These are phyloP conservation scores for Apiospora pterosperma DNA, from an alignment of 2,329 filamentous ascomycete genomes.

Conservation along the genomic window DNA sequence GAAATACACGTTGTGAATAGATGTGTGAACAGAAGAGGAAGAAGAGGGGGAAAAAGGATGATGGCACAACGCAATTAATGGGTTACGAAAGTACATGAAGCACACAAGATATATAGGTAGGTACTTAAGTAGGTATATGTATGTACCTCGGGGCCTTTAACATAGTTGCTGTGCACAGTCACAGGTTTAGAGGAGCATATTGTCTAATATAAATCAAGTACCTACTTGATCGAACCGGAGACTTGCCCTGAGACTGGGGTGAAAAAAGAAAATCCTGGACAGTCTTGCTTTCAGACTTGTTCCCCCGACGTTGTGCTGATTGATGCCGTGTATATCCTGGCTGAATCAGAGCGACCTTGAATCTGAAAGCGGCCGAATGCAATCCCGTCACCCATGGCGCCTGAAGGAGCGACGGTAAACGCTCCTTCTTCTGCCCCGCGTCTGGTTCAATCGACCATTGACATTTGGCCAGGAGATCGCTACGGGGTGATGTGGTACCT, in stretches of 20 bases:
- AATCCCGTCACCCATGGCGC: background rate
- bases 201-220: background rate
- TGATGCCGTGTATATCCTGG: no score
- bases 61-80: background rate
- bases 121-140: no score
- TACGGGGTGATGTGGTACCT: background rate
- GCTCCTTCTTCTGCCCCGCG: background rate
- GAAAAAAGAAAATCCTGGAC: no score
- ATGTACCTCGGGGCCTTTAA: background rate
- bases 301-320: no score
- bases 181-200: background rate
- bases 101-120: background rate
- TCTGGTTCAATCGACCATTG: background rate
- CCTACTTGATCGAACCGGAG: no score
- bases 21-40: background rate
- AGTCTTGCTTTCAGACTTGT: no score
- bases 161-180: background rate
- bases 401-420: background rate
- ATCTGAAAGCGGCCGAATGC: no score
- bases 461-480: background rate
- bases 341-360: no score
- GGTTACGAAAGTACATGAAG: background rate
- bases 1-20: background rate
- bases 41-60: background rate
- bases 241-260: no score